Evolutionary conservation across 495 filamentous ascomycete species (phyloP), one percentile per base, ranked within the genome.

Genomic region (Trichoderma orchidacearum): DNA sequence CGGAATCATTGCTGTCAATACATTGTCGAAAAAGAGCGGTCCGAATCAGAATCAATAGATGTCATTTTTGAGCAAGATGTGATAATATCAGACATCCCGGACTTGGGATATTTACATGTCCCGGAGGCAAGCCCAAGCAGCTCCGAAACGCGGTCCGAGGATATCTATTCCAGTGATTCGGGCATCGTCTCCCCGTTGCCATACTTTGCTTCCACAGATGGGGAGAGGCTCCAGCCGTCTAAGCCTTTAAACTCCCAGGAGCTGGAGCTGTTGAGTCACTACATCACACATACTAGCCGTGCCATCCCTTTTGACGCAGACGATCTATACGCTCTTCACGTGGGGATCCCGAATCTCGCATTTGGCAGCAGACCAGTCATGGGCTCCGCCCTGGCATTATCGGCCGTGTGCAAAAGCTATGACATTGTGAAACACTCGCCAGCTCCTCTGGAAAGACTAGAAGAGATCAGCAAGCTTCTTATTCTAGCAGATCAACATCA

Each of bases 331-430:
- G 63, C 68, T 5, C 59, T 75, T 0, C 68, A 71, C n/a, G 58
- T 73, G 18, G 67, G 71, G 9, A 71, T 75, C 27, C 71, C 71
- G 0, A 68, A 64, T 54, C 59, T 75, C n/a, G 72, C 71, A 1
- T 70, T 68, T 58, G 61, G 68, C 25, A 66, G 69, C 64, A 66
- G 64, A 28, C 60, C 62, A 5, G 68, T 75, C 4, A 72, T 75
- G 71, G 64, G 61, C 25, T 75, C 72, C 0, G 61, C 74, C 29
- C 61, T 74, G 18, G 69, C 70, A 5, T 55, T 75, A 41, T 65
- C 71, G 3, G 71, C 69, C 36, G 60, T 69, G 28, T 75, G 71
- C 63, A 69, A 67, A 48, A 72, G 66, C 53, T 62, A 63, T 38
- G 69, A 75, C 50, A 64, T 74, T 4, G 67, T 70, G 48, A 63